Percentiles rank a stretch among this genome's conserved stretches.
These are phyloP conservation scores for Zostera marina DNA, from an alignment of 116 monocot genomes.

Conservation along the genomic window DNA sequence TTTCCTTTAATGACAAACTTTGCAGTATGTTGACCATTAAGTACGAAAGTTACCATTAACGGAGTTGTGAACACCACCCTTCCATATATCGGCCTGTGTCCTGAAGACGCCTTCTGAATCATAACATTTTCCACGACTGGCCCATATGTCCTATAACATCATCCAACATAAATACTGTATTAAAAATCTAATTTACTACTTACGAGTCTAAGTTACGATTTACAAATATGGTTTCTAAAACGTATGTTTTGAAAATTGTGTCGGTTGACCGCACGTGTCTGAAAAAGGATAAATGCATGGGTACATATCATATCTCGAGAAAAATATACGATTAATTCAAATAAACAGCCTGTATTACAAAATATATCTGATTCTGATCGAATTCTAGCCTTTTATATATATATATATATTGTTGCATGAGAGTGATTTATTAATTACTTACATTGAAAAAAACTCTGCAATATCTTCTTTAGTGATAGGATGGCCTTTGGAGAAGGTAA, in stretches of 20 bases:
- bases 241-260: no score
- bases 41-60: slow-evolving; percentile 21
- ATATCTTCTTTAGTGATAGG: slow-evolving; percentile 46
- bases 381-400: neutral
- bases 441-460: slow-evolving; percentile 40
- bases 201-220: no score
- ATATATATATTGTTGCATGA: neutral
- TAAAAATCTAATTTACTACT: no score
- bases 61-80: slow-evolving; percentile 30
- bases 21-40: slow-evolving; percentile 37
- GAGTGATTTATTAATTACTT: slow-evolving; percentile 9
- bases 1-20: slow-evolving; percentile 61
- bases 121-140: slow-evolving; percentile 31
- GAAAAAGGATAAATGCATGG: no score
- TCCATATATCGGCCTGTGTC: slow-evolving; percentile 38
- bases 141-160: slow-evolving; percentile 24
- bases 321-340: no score
- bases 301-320: no score
- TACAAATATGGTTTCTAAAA: no score
- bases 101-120: slow-evolving; percentile 31
- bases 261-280: no score
- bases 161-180: neutral
- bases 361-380: no score
- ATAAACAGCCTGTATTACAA: no score
- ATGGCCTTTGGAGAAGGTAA: slow-evolving; percentile 59